Conservation (phyloP, 2,329 filamentous ascomycete species). For the Phialophora macrospora region DNA sequence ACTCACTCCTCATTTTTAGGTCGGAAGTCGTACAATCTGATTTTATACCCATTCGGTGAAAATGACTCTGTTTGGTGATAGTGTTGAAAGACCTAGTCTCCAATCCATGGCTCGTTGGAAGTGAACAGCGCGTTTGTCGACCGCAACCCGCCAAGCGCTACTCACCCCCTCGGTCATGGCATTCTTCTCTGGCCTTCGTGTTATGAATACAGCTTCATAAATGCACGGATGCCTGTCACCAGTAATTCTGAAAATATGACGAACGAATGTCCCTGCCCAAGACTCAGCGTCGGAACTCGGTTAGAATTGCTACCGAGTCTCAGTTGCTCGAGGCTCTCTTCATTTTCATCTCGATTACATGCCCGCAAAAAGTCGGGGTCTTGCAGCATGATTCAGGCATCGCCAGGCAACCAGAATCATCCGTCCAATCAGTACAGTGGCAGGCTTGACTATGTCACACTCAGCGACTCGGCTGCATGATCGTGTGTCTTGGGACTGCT, state of each 20-base stretch:
- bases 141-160: not conserved
- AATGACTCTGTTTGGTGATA: not conserved
- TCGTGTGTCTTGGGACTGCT: not conserved
- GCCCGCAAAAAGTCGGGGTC: not conserved
- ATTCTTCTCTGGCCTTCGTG: too few relatives aligned
- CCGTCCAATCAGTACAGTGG: not conserved
- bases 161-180: not conserved
- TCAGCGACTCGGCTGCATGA: conserved; percentile 6
- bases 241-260: not conserved
- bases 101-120: not conserved
- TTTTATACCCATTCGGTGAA: not conserved
- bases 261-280: not conserved
- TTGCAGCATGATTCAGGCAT: conserved; percentile 7
- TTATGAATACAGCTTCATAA: not conserved
- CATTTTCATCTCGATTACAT: not conserved
- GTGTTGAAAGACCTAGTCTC: not conserved
- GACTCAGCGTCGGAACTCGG: not conserved
- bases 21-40: not conserved
- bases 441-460: not conserved
- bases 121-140: not conserved
- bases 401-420: conserved; percentile 6
- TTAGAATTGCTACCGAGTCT: not conserved
- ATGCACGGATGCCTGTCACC: not conserved
- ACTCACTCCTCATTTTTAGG: not conserved
- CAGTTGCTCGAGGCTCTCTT: not conserved